A percentile compares a stretch with the other conserved stretches of the same genome.
Evolutionary conservation across 768 basidiomycete species (phyloP).

Genomic region (Auricularia cornea): DNA sequence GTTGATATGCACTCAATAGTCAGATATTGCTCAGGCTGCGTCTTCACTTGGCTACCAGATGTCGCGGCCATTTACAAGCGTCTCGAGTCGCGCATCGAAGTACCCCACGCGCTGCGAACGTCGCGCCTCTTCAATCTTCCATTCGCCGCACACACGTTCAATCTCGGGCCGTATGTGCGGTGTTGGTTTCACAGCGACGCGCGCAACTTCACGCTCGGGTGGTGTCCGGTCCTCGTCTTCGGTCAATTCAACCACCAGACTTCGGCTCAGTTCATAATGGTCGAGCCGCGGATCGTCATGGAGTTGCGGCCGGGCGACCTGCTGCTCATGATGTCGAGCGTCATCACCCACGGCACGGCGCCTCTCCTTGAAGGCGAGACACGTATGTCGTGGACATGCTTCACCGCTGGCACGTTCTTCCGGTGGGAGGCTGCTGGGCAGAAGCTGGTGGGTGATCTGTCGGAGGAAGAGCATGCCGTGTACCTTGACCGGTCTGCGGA

Average conservation of each 20-base stretch:
- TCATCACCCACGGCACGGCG: slow-evolving; percentile 20
- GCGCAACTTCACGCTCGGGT: slow-evolving; percentile 23
- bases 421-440: background rate
- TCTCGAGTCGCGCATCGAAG: background rate
- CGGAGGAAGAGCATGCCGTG: background rate
- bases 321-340: slow-evolving; percentile 23
- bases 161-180: slow-evolving; percentile 17
- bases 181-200: slow-evolving; percentile 19
- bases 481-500: background rate
- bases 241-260: slow-evolving; percentile 20
- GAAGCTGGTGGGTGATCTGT: background rate
- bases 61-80: background rate
- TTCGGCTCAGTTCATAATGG: slow-evolving; percentile 27
- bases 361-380: slow-evolving; percentile 12
- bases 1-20: background rate
- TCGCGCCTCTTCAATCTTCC: slow-evolving; percentile 11
- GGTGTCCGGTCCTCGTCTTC: slow-evolving; percentile 24
- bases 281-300: slow-evolving; percentile 20
- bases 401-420: slow-evolving; percentile 1
- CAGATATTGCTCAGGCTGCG: background rate
- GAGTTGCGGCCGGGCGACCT: slow-evolving; percentile 19
- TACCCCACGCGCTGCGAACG: background rate
- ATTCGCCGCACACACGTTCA: slow-evolving; percentile 22
- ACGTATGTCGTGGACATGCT: slow-evolving; percentile 17
- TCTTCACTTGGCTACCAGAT: background rate